A percentile compares a stretch with the other conserved stretches of the same genome.
Evolutionary conservation across 176 grass and related monocot species (phyloP).

Genomic region (Rhipidocladum racemiflorum): DNA sequence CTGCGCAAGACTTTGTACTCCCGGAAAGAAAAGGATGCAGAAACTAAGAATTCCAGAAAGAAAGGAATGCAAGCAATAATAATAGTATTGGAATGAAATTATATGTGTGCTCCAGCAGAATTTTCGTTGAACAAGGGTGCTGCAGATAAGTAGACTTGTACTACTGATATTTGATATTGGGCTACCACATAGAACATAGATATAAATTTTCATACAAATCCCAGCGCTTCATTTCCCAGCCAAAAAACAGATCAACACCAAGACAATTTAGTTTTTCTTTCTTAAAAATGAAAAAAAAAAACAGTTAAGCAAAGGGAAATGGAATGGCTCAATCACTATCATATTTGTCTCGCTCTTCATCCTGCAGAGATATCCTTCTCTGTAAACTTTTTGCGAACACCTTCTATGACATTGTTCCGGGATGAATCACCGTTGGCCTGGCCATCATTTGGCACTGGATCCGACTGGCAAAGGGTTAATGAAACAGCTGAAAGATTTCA

Average conservation of each 20-base stretch:
- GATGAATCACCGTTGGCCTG: not conserved
- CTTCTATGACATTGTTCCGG: slow-evolving; percentile 48
- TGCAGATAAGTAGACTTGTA: not conserved
- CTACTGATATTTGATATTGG: not conserved
- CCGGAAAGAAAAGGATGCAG: no score
- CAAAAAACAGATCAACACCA: not conserved
- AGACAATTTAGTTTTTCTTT: no score
- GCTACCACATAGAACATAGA: not conserved
- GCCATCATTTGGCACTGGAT: slow-evolving; percentile 72
- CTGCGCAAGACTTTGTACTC: not conserved
- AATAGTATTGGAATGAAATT: not conserved
- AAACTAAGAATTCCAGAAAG: no score
- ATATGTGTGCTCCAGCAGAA: not conserved
- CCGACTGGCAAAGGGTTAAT: slow-evolving; percentile 61
- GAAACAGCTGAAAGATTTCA: slow-evolving; percentile 51
- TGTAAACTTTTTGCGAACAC: slow-evolving; percentile 81
- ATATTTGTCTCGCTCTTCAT: slow-evolving; percentile 62
- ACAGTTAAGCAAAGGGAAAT: not conserved
- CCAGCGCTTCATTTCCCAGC: no score
- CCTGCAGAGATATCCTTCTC: slow-evolving; percentile 81
- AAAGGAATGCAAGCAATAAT: not conserved
- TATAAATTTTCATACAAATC: not conserved
- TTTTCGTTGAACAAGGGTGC: not conserved
- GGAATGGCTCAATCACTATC: slow-evolving; percentile 56
- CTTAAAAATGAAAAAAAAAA: not conserved